phyloP scores from a whole-genome alignment of 305 asterid genomes.

The Solanum aculeatissimum region DNA sequence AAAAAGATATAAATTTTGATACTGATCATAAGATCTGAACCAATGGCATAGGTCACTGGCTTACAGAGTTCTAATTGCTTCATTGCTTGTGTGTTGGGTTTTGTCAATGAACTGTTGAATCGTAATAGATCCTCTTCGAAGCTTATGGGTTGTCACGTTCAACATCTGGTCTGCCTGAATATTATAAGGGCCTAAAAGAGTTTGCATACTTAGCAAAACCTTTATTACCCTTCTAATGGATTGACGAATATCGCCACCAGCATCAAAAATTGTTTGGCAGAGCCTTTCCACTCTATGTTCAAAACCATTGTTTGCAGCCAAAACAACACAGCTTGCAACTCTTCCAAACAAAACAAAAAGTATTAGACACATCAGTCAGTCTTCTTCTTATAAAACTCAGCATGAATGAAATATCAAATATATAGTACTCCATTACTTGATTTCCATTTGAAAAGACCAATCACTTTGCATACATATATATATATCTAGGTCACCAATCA shows the following conservation, averaged over 20 bases:
- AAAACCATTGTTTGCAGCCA: constrained; percentile 21
- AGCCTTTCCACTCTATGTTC: constrained; percentile 24
- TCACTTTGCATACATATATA: neutral
- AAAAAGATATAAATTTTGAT: neutral
- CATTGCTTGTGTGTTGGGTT: constrained; percentile 15
- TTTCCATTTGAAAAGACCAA: neutral
- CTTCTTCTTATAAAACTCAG: neutral
- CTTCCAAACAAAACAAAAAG: constrained; percentile 12
- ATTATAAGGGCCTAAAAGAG: constrained; percentile 24
- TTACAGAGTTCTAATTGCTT: constrained; percentile 8
- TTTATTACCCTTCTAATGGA: constrained; percentile 24
- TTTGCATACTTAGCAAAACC: constrained; percentile 27
- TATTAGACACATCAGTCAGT: neutral
- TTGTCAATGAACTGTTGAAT: constrained; percentile 15
- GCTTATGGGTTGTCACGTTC: constrained; percentile 20
- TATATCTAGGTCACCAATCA: neutral
- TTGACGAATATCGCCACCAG: constrained; percentile 19
- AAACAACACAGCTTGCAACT: constrained; percentile 16
- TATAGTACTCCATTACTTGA: neutral
- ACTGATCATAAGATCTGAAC: neutral
- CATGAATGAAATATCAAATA: neutral
- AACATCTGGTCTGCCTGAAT: constrained; percentile 15
- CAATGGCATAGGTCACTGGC: neutral
- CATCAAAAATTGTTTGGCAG: constrained; percentile 21
- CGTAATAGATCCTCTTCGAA: constrained; percentile 22